Evolutionary conservation across 2,329 filamentous ascomycete genomes (phyloP), one percentile per base, ranked within the genome.

Genomic region (Pseudocercospora eumusae): DNA sequence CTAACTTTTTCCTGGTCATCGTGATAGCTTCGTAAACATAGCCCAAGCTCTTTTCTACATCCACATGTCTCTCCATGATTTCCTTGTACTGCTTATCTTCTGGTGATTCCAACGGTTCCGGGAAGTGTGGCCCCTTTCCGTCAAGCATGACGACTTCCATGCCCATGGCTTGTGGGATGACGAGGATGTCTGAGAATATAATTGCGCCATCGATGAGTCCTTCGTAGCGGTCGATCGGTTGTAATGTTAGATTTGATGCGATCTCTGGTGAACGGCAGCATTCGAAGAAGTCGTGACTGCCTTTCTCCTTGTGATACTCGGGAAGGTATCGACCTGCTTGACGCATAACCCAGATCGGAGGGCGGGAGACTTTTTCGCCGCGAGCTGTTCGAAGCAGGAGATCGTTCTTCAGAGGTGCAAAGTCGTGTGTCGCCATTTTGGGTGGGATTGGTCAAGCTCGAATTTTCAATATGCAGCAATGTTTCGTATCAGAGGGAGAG

Each of bases 131-230:
- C 0, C 95, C 95, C 77, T 96, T 96, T 80, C 95, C 96, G 77
- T 97, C 93, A 10, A 98, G 84, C 95, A 99, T 99, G 77, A 98
- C 90, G 27, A 99, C 95, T n/a, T 84, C 83, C 95, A 99, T 99
- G 0, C 95, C 95, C 86, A 99, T 91, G 31, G 95, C 95, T 80
- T 99, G 95, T 0, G 95, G 95, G 66, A 99, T 93, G 50, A 99
- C 95, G 40, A 99, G 86, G 68, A 99, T 99, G 75, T 99, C 95
- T 60, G 92, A 96, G 83, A 99, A 99, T 77, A 99, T 99, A 73
- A 99, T 99, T 63, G 95, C 93, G 27, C 92, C 93, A 77, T 99
- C 95, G 70, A 99, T 86, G 64, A 99, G 88, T 47, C 92, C 93
- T 45, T 84, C 88, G 75, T 88, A 99, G 57, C 95, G 92, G 71